Evolutionary conservation across 2,329 filamentous ascomycete genomes (phyloP), one percentile per base, ranked within the genome.

Genomic region (Ophiocordyceps robertsii): DNA sequence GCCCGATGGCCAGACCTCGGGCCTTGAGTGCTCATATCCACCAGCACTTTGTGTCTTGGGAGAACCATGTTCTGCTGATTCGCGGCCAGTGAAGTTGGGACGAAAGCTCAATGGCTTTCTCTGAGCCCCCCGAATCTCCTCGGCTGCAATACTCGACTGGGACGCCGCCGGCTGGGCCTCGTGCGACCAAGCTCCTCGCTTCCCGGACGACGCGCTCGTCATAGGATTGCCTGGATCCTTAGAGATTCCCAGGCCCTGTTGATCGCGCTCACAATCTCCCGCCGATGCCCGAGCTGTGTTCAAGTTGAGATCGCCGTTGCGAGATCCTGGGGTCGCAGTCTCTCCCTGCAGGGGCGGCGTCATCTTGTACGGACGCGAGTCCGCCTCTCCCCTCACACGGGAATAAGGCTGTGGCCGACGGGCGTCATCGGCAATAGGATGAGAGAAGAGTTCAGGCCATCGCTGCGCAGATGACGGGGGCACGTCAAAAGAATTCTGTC

Each of bases 391-490:
- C 37, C 47, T 48, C 24, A 48, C 31, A 10, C 33, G 32, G 3
- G 43, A 39, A 21, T 35, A 30, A 4, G 44, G 36, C 14, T 42
- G 48, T 33, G 44, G 16, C 3, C 40, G 35, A 14, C 46, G 39
- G 14, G 38, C 42, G 7, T 44, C 45, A n/a, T 49, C 29, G 19
- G 44, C 38, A 31, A 44, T 29, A 8, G 46, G 49, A 9, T 47
- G 52, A 14, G 56, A 58, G 48, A 75, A 72, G 13, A 71, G 58
- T n/a, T 61, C 58, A 3, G 70, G 69, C 45, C 67, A 74, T 37
- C 70, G 61, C 47, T 68, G 61, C 9, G 71, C 66, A 5, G 72
- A 69, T 4, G 69, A 70, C 6, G 72, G 72, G 6, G 72, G 71
- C 32, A 68, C 58, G 46, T 65, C 61, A n/a, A 59, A 51, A 16